These are phyloP conservation scores for Tetrapisispora phaffii DNA, from an alignment of 805 yeast species.

Conservation along the genomic window DNA sequence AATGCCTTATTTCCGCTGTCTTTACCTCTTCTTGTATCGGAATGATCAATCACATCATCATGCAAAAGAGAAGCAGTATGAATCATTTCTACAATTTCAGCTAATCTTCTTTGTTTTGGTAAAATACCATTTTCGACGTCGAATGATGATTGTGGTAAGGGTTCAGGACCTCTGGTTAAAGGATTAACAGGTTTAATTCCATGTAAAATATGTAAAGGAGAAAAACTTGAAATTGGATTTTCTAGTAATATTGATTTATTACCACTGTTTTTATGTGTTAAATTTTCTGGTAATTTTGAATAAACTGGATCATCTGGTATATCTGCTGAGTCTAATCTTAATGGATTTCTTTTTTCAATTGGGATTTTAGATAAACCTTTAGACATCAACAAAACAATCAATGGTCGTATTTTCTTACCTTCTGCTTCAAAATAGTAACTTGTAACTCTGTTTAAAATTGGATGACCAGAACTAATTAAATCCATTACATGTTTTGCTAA, in stretches of 20 bases:
- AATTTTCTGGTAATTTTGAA: conserved; percentile 46
- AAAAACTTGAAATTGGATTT: conserved; percentile 39
- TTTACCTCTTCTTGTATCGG: conserved; percentile 81
- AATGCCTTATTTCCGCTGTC: conserved; percentile 90
- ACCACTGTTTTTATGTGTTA: conserved; percentile 17
- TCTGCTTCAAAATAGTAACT: conserved; percentile 92
- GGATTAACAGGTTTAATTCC: conserved; percentile 94
- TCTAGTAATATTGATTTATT: conserved; percentile 37
- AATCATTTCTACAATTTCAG: conserved; percentile 97
- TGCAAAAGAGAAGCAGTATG: conserved; percentile 93
- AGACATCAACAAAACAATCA: conserved; percentile 73
- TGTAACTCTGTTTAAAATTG: conserved; percentile 84
- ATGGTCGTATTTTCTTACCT: conserved; percentile 90
- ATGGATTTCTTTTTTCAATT: conserved; percentile 50
- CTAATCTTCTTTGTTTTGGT: conserved; percentile 90
- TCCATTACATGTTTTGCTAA: conserved; percentile 79
- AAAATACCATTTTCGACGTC: conserved; percentile 62
- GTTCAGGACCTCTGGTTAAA: conserved; percentile 67
- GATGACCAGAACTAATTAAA: conserved; percentile 87
- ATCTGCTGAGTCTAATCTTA: conserved; percentile 51
- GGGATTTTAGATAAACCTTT: conserved; percentile 78
- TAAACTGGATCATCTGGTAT: conserved; percentile 58
- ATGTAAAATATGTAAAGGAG: conserved; percentile 75
- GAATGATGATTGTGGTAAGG: conserved; percentile 41
- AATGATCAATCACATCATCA: conserved; percentile 90